phyloP scores from a whole-genome alignment of 2,329 filamentous ascomycete genomes.

The Aspergillus vadensis region DNA sequence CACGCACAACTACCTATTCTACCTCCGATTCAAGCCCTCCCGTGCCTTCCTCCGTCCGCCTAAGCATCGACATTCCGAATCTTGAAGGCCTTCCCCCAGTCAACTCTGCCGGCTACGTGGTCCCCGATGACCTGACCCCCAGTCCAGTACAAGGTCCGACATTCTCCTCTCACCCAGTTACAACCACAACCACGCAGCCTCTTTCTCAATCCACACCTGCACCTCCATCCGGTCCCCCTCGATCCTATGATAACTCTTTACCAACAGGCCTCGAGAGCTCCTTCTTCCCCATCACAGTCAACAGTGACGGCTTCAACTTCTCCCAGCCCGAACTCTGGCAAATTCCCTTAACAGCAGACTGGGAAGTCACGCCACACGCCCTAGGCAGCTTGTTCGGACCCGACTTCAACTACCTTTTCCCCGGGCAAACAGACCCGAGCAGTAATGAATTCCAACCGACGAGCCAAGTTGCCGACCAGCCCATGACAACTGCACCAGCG shows the following conservation, averaged over 20 bases:
- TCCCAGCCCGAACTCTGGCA: conserved; percentile 71
- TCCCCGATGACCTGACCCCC: conserved; percentile 28
- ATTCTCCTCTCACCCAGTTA: not conserved
- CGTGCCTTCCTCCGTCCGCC: conserved; percentile 8
- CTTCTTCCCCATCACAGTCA: conserved; percentile 11
- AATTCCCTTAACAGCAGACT: conserved; percentile 87
- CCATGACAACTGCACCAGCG: not conserved
- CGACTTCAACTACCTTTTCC: conserved; percentile 10
- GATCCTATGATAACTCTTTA: not conserved
- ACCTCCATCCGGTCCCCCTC: not conserved
- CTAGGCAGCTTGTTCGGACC: conserved; percentile 27
- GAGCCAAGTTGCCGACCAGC: not conserved
- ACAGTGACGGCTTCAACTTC: conserved; percentile 14
- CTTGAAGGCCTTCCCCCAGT: conserved; percentile 34
- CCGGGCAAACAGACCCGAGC: not conserved
- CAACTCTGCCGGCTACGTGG: conserved; percentile 37
- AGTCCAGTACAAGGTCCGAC: conserved; percentile 1
- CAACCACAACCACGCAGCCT: not conserved
- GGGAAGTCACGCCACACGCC: conserved; percentile 56
- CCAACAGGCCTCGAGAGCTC: not conserved
- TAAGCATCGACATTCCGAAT: conserved; percentile 27
- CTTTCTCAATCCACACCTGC: not conserved
- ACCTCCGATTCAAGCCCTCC: conserved; percentile 9
- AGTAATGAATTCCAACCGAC: not conserved
- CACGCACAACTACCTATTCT: conserved; percentile 4